Percentiles rank a stretch among this genome's conserved stretches.
Evolutionary conservation across 2,329 filamentous ascomycete genomes (phyloP).

Genomic region (Xylariaceae sp.): DNA sequence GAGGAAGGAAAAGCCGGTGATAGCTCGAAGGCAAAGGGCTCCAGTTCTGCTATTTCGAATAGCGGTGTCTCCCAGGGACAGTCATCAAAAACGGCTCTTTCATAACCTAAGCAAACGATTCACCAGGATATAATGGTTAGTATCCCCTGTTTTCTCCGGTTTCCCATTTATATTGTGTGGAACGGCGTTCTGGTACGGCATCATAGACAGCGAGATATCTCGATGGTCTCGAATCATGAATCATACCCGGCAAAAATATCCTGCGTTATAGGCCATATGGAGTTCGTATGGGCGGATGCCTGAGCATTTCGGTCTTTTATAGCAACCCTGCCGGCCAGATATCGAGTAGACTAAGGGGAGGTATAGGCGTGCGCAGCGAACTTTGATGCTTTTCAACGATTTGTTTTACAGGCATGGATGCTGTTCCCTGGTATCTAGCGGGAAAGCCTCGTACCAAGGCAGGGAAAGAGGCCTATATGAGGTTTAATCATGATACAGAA

Average conservation of each 20-base stretch:
- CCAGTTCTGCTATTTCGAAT: slow-evolving; percentile 25
- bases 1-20: slow-evolving; percentile 29
- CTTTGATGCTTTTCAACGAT: slow-evolving; percentile 12
- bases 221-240: slow-evolving; percentile 28
- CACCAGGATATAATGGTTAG: slow-evolving; percentile 4
- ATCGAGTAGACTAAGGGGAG: slow-evolving; percentile 5
- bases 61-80: slow-evolving; percentile 27
- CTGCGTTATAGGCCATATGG: slow-evolving; percentile 31
- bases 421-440: not conserved
- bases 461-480: not conserved
- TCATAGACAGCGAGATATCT: slow-evolving; percentile 27
- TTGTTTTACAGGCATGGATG: slow-evolving; percentile 8
- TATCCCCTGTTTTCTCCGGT: slow-evolving; percentile 1
- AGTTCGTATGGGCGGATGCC: slow-evolving; percentile 26
- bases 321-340: slow-evolving; percentile 3
- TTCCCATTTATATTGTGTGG: slow-evolving; percentile 30
- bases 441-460: slow-evolving; percentile 2
- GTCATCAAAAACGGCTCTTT: slow-evolving; percentile 26
- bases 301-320: slow-evolving; percentile 16
- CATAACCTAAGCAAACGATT: slow-evolving; percentile 15
- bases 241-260: slow-evolving; percentile 36
- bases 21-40: slow-evolving; percentile 25
- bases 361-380: slow-evolving; percentile 7
- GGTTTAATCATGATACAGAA: not conserved
- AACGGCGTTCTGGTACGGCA: slow-evolving; percentile 32